These are phyloP conservation scores for Helichrysum umbraculigerum DNA, from an alignment of 129 eudicot species.

Conservation along the genomic window DNA sequence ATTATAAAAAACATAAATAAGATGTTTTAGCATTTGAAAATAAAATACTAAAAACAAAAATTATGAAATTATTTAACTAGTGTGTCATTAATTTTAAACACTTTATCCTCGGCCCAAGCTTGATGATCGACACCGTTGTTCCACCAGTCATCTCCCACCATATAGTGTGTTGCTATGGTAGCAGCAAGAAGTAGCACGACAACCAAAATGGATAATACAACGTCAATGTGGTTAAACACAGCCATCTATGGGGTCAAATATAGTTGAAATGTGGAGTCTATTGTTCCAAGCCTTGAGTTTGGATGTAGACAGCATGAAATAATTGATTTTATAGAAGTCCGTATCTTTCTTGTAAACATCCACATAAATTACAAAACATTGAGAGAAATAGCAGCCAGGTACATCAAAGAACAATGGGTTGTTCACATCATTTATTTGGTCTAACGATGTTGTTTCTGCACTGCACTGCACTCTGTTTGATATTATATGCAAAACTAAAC, in stretches of 20 bases:
- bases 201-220: slow-evolving; percentile 6
- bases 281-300: not conserved
- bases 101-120: slow-evolving; percentile 26
- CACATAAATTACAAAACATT: not conserved
- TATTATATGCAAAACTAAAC: not conserved
- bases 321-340: not conserved
- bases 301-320: not conserved
- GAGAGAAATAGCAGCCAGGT: not conserved
- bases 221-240: not conserved
- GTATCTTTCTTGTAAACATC: slow-evolving; percentile 1
- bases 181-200: slow-evolving; percentile 16
- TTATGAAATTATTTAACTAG: slow-evolving; percentile 16
- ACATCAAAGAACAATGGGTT: not conserved
- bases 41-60: not conserved
- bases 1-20: not conserved
- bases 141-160: slow-evolving; percentile 33
- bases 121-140: slow-evolving; percentile 21
- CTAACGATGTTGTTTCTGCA: not conserved
- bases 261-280: too few relatives aligned
- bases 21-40: not conserved
- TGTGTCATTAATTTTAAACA: slow-evolving; percentile 27
- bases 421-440: not conserved
- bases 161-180: slow-evolving; percentile 23
- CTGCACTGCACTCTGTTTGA: not conserved
- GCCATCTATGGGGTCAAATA: not conserved